phyloP scores from a whole-genome alignment of 805 yeast species.

The Komagataella ulmi region DNA sequence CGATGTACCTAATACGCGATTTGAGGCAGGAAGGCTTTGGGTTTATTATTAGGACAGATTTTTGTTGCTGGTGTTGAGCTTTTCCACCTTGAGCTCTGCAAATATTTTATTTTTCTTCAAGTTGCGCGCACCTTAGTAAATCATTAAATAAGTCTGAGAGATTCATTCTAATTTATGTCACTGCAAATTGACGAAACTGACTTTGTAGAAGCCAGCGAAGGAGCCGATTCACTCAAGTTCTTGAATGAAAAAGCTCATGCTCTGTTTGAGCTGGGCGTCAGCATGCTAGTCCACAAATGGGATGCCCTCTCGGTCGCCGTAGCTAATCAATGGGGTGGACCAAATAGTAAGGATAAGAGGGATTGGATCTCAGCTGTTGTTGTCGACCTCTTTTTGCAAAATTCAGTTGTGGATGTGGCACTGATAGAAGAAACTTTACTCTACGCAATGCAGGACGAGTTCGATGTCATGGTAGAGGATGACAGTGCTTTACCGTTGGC shows the following conservation, averaged over 20 bases:
- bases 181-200: slow-evolving; percentile 3
- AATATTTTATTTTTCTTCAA: too few species aligned
- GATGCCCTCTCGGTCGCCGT: slow-evolving; percentile 82
- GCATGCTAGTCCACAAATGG: slow-evolving; percentile 88
- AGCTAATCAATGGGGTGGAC: slow-evolving; percentile 91
- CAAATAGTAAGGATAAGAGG: slow-evolving; percentile 78
- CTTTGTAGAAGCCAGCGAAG: slow-evolving; percentile 10
- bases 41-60: too few species aligned
- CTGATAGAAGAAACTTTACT: slow-evolving; percentile 75
- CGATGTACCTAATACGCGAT: background rate
- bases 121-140: too few species aligned
- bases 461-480: slow-evolving; percentile 79
- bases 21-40: background rate
- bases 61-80: too few species aligned
- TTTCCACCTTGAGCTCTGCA: too few species aligned
- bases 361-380: slow-evolving; percentile 88
- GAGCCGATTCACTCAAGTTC: slow-evolving; percentile 10
- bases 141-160: too few species aligned
- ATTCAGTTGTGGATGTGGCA: slow-evolving; percentile 56
- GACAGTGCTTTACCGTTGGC: slow-evolving; percentile 75
- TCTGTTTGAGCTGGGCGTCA: slow-evolving; percentile 83
- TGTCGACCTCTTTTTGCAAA: slow-evolving; percentile 58
- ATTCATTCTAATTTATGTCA: background rate
- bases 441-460: slow-evolving; percentile 91
- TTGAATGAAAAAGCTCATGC: slow-evolving; percentile 59